Conservation (phyloP, 306 rosid genomes). For the Myrica gale region DNA sequence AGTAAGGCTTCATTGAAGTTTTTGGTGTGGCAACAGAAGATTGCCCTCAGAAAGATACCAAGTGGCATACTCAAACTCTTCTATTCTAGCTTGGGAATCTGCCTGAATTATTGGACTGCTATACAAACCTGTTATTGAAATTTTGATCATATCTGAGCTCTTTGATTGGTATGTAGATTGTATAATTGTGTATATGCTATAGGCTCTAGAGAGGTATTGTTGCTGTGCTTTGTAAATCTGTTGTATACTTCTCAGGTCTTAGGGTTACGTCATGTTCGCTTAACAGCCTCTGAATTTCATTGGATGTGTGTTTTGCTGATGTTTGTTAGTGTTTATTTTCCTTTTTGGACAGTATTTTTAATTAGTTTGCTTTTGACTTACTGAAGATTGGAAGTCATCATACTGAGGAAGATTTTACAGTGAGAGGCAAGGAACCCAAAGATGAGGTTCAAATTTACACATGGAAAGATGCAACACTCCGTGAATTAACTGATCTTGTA, state of each 20-base stretch:
- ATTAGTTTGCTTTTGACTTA: constrained; percentile 4
- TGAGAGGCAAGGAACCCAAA: constrained; percentile 91
- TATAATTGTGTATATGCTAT: neutral
- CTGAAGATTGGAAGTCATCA: constrained; percentile 78
- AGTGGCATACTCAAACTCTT: neutral
- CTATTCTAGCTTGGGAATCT: neutral
- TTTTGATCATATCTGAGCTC: too few species aligned
- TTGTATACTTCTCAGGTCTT: neutral
- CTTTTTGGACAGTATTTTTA: neutral
- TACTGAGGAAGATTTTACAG: constrained; percentile 72
- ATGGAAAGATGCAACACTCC: constrained; percentile 94
- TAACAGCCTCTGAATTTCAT: neutral
- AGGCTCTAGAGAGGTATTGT: neutral
- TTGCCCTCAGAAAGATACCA: neutral
- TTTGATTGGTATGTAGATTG: neutral
- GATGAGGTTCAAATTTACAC: constrained; percentile 98
- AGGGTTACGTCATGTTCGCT: neutral
- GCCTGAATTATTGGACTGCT: neutral
- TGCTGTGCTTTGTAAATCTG: neutral
- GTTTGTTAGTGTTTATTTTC: neutral
- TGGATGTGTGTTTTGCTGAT: neutral
- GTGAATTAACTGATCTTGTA: constrained; percentile 95
- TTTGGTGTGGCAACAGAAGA: neutral
- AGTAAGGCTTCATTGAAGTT: neutral
- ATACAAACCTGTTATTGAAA: neutral